These are phyloP conservation scores for Calonectria pteridis DNA, from an alignment of 2,329 filamentous ascomycete species.

Conservation along the genomic window DNA sequence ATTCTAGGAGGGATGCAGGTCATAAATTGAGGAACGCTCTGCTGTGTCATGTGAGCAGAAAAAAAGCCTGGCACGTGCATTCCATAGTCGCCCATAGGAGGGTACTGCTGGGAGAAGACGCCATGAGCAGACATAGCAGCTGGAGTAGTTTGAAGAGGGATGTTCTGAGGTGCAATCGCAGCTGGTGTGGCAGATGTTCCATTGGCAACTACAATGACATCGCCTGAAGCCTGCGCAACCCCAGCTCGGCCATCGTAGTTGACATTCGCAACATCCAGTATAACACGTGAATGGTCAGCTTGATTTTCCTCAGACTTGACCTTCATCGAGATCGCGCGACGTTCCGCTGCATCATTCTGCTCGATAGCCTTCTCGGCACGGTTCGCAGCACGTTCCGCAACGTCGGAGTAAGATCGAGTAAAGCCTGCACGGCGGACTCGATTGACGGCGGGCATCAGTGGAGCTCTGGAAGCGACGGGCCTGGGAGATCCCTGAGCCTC, in stretches of 20 bases:
- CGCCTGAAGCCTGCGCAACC: neutral
- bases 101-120: neutral
- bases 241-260: neutral
- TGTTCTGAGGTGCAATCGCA: neutral
- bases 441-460: neutral
- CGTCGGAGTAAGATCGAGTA: neutral
- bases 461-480: neutral
- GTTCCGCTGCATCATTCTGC: neutral
- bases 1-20: neutral
- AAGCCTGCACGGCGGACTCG: neutral
- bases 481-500: neutral
- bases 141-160: neutral
- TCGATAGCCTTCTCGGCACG: conserved; percentile 1
- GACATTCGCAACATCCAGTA: neutral
- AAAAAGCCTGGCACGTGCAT: neutral
- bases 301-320: neutral
- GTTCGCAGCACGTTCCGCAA: neutral
- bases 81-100: neutral
- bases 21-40: neutral
- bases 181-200: neutral
- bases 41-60: neutral
- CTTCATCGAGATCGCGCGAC: neutral
- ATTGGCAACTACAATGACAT: neutral
- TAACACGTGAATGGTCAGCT: neutral
- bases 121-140: neutral